Percentiles rank a stretch among this genome's conserved stretches.
These are phyloP conservation scores for Xanthoparmelia taractica DNA, from an alignment of 495 filamentous ascomycete genomes.

Conservation along the genomic window DNA sequence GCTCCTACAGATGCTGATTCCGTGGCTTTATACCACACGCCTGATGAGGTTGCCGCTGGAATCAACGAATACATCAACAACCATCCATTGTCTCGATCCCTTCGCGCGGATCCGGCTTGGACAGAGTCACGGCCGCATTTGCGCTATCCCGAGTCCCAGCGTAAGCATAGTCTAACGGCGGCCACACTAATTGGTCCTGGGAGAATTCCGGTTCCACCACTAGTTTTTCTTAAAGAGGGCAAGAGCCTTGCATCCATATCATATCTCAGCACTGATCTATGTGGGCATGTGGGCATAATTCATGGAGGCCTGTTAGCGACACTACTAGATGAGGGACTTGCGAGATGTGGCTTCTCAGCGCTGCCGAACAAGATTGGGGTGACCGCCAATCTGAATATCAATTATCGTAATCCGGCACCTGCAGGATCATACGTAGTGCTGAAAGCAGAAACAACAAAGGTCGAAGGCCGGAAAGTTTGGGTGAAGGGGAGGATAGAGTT, in stretches of 20 bases:
- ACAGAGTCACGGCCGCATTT: constrained; percentile 77
- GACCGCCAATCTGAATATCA: constrained; percentile 84
- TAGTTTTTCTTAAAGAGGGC: constrained; percentile 65
- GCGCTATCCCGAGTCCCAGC: constrained; percentile 63
- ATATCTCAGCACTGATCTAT: constrained; percentile 75
- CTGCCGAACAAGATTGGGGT: constrained; percentile 83
- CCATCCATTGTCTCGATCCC: constrained; percentile 59
- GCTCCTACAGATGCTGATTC: constrained; percentile 63
- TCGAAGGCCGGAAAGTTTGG: constrained; percentile 95
- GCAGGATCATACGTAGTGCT: constrained; percentile 74
- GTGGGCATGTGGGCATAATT: constrained; percentile 84
- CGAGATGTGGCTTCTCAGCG: constrained; percentile 82
- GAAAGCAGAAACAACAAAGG: constrained; percentile 71
- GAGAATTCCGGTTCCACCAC: constrained; percentile 74
- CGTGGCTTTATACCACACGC: constrained; percentile 55
- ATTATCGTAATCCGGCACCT: constrained; percentile 72
- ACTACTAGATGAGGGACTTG: constrained; percentile 84
- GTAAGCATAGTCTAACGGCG: constrained; percentile 68
- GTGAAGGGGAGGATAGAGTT: constrained; percentile 87
- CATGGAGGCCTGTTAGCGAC: constrained; percentile 91
- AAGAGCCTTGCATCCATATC: constrained; percentile 65
- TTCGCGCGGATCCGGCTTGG: constrained; percentile 62
- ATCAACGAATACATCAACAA: constrained; percentile 65
- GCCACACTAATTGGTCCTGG: constrained; percentile 70
- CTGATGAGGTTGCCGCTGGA: constrained; percentile 50